A percentile compares a stretch with the other conserved stretches of the same genome.
Evolutionary conservation across 2,329 filamentous ascomycete species (phyloP).

Genomic region (Emericellopsis atlantica): DNA sequence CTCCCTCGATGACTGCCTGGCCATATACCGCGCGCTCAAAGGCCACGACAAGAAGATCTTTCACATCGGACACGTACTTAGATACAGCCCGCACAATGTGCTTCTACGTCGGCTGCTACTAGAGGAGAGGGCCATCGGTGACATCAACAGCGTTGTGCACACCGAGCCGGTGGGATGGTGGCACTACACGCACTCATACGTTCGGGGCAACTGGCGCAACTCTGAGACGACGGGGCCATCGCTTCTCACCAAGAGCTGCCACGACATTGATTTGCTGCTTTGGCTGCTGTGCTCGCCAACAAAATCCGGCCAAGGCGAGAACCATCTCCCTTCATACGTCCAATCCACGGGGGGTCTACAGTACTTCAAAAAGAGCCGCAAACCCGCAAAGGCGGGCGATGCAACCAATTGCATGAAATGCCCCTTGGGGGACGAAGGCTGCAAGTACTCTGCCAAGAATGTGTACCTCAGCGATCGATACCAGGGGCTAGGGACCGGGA

Average conservation of each 20-base stretch:
- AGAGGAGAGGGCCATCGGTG: slow-evolving; percentile 64
- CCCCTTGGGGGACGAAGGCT: slow-evolving; percentile 49
- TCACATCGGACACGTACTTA: slow-evolving; percentile 84
- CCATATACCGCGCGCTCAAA: slow-evolving; percentile 51
- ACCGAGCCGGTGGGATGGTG: slow-evolving; percentile 93
- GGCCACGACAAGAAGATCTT: slow-evolving; percentile 43
- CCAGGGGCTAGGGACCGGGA: slow-evolving; percentile 47
- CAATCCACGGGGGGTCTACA: slow-evolving; percentile 65
- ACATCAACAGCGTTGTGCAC: slow-evolving; percentile 77
- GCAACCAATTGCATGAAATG: slow-evolving; percentile 86
- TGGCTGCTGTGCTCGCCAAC: slow-evolving; percentile 76
- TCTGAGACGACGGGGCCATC: slow-evolving; percentile 66
- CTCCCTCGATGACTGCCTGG: slow-evolving; percentile 63
- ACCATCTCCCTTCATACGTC: slow-evolving; percentile 67
- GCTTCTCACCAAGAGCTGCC: slow-evolving; percentile 87
- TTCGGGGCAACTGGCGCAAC: slow-evolving; percentile 88
- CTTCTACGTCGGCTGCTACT: slow-evolving; percentile 67
- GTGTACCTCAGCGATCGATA: slow-evolving; percentile 62
- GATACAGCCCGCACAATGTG: slow-evolving; percentile 89
- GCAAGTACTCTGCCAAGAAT: slow-evolving; percentile 74
- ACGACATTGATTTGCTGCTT: slow-evolving; percentile 85
- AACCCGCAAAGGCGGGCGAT: slow-evolving; percentile 59
- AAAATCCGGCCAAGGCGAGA: slow-evolving; percentile 26
- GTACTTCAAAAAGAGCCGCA: slow-evolving; percentile 63
- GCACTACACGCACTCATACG: slow-evolving; percentile 88